A percentile compares a stretch with the other conserved stretches of the same genome.
Conservation (phyloP, 2,329 filamentous ascomycete genomes). For the Penicillium sp. region DNA sequence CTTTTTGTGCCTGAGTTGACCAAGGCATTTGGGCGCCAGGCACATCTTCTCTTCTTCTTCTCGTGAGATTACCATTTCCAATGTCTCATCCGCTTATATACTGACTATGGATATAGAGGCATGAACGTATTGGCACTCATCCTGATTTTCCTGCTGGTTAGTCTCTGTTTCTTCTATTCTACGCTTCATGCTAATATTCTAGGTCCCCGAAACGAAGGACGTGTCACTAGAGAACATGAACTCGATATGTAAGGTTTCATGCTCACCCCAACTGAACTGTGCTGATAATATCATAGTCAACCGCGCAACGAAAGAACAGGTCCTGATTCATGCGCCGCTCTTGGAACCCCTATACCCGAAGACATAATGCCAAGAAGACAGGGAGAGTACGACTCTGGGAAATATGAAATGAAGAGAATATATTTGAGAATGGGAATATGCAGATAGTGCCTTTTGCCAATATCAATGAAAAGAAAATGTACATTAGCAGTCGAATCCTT, state of each 20-base stretch:
- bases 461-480: neutral
- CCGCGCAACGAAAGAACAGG: neutral
- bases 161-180: neutral
- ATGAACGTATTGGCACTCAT: neutral
- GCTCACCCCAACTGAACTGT: neutral
- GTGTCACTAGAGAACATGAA: slow-evolving; percentile 10
- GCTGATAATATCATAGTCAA: neutral
- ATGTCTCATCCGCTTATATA: neutral
- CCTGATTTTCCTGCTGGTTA: neutral
- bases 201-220: slow-evolving; percentile 10
- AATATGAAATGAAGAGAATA: neutral
- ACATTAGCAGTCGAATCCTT: neutral
- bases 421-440: neutral
- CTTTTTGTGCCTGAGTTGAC: slow-evolving; percentile 17
- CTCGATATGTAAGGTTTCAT: slow-evolving; percentile 8
- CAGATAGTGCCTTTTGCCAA: neutral
- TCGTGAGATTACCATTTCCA: neutral
- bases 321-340: neutral
- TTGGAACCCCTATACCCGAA: neutral
- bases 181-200: neutral
- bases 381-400: neutral
- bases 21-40: neutral
- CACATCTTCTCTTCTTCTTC: neutral
- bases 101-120: neutral
- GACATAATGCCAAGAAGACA: neutral